phyloP scores from a whole-genome alignment of 2,329 filamentous ascomycete species.

The Calonectria hawksworthii region DNA sequence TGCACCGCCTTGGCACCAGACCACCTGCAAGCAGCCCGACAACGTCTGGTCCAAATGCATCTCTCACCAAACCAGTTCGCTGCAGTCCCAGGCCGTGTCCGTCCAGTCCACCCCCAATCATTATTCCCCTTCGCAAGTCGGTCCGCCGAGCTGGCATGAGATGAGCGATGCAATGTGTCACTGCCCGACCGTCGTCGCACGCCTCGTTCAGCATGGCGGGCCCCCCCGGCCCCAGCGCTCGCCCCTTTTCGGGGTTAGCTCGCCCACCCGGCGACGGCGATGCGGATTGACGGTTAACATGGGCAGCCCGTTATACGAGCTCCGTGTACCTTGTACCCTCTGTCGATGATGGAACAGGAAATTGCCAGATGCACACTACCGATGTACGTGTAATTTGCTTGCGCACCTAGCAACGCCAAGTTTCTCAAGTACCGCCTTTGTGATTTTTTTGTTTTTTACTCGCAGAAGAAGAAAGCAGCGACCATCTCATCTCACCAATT shows the following conservation, averaged over 20 bases:
- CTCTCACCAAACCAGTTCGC: background rate
- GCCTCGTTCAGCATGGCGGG: background rate
- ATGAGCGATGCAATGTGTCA: conserved; percentile 24
- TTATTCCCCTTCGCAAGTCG: background rate
- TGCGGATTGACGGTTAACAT: conserved; percentile 10
- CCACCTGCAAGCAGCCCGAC: background rate
- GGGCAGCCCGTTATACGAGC: conserved; percentile 21
- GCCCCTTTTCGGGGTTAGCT: conserved; percentile 24
- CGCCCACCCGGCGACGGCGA: conserved; percentile 2
- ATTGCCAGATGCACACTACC: conserved; percentile 6
- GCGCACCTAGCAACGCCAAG: background rate
- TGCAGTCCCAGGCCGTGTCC: background rate
- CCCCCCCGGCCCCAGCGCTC: background rate
- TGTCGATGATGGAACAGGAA: background rate
- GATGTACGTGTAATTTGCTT: conserved; percentile 12
- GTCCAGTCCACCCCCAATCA: background rate
- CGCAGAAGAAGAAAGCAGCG: background rate
- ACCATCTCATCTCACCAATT: background rate
- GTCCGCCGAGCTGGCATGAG: conserved; percentile 5
- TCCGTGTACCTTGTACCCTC: conserved; percentile 12
- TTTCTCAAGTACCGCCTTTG: background rate
- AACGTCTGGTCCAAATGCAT: background rate
- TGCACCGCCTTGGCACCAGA: background rate
- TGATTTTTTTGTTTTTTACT: background rate
- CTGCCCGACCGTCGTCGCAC: conserved; percentile 26